Conservation (phyloP, 192 early-diverging fungal genomes). For the Linnemannia schmuckeri region DNA sequence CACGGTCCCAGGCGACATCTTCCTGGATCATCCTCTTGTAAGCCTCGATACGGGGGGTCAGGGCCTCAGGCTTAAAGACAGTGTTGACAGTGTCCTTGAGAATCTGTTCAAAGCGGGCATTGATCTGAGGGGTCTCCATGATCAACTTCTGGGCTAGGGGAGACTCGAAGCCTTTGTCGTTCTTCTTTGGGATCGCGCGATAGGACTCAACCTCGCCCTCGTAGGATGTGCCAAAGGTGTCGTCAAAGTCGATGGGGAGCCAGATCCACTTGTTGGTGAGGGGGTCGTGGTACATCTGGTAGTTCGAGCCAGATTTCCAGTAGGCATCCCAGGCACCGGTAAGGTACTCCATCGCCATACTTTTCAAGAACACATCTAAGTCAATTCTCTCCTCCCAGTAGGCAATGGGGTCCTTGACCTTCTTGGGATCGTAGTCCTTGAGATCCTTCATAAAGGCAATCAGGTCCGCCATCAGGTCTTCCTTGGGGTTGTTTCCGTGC, state of each 20-base stretch:
- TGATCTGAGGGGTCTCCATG: constrained; percentile 52
- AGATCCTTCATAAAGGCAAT: constrained; percentile 55
- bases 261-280: constrained; percentile 55
- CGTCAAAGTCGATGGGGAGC: constrained; percentile 61
- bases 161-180: constrained; percentile 27
- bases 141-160: constrained; percentile 48
- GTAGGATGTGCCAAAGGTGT: constrained; percentile 57
- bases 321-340: constrained; percentile 56
- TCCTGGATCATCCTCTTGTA: constrained; percentile 56
- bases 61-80: constrained; percentile 58
- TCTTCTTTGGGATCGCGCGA: constrained; percentile 39
- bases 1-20: constrained; percentile 60
- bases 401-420: constrained; percentile 18
- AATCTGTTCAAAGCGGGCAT: constrained; percentile 51
- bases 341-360: constrained; percentile 57
- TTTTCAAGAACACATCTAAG: constrained; percentile 39
- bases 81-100: constrained; percentile 56
- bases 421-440: constrained; percentile 32
- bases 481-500: constrained; percentile 27
- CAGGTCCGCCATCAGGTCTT: constrained; percentile 35
- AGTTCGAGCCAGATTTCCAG: constrained; percentile 60
- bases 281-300: constrained; percentile 58
- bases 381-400: constrained; percentile 46
- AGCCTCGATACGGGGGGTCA: constrained; percentile 49
- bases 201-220: constrained; percentile 34